phyloP scores from a whole-genome alignment of 2,329 filamentous ascomycete species.

The Xylariaceae sp. region DNA sequence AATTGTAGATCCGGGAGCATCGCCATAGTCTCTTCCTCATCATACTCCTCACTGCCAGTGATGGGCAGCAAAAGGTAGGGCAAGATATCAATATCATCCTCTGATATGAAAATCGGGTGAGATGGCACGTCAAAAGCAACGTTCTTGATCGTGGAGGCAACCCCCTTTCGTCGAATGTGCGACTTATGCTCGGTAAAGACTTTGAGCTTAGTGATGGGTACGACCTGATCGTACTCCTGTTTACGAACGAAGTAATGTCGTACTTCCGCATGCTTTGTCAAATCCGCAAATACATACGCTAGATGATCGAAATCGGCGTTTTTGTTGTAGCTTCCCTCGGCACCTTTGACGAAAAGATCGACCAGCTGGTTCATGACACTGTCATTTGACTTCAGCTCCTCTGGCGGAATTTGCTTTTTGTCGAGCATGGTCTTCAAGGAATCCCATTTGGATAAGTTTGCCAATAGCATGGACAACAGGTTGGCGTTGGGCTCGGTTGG shows the following conservation, averaged over 20 bases:
- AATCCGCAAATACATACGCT: conserved; percentile 88
- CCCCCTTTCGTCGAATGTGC: conserved; percentile 79
- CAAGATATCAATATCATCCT: conserved; percentile 72
- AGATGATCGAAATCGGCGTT: conserved; percentile 87
- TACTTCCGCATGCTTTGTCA: conserved; percentile 75
- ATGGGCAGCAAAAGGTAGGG: conserved; percentile 88
- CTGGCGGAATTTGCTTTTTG: conserved; percentile 64
- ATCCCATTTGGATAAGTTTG: conserved; percentile 84
- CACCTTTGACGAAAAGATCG: conserved; percentile 93
- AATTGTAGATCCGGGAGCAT: conserved; percentile 92
- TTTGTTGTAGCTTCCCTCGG: conserved; percentile 77
- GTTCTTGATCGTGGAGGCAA: conserved; percentile 96
- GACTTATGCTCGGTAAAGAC: conserved; percentile 93
- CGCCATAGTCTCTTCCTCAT: conserved; percentile 76
- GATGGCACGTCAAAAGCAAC: conserved; percentile 75
- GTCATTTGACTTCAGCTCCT: conserved; percentile 66
- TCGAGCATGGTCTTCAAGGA: conserved; percentile 64
- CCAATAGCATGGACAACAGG: conserved; percentile 83
- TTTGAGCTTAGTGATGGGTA: conserved; percentile 87
- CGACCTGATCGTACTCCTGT: conserved; percentile 73
- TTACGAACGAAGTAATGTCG: conserved; percentile 69
- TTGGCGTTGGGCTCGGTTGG: conserved; percentile 77
- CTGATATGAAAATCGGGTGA: conserved; percentile 66
- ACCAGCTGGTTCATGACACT: conserved; percentile 84
- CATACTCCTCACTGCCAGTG: conserved; percentile 82